A percentile compares a stretch with the other conserved stretches of the same genome.
Evolutionary conservation across 441 rosid species (phyloP).

Genomic region (Melastoma candidum): DNA sequence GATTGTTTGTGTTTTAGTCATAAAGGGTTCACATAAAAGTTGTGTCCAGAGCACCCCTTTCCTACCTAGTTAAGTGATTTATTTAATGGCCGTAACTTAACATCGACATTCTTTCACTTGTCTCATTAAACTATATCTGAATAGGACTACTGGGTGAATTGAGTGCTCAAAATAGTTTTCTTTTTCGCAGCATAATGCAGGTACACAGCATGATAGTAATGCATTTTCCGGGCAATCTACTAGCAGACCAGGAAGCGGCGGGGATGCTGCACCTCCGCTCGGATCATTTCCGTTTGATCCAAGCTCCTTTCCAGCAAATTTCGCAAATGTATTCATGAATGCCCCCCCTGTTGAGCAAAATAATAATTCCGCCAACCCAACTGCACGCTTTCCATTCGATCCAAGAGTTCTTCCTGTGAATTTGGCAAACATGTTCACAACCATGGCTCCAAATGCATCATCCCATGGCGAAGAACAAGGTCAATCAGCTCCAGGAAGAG

Average conservation of each 20-base stretch:
- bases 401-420: constrained; percentile 23
- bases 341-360: constrained; percentile 17
- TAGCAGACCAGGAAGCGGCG: constrained; percentile 23
- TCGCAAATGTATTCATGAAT: constrained; percentile 40
- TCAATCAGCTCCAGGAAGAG: constrained; percentile 29
- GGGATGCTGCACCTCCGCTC: constrained; percentile 21
- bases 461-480: constrained; percentile 16
- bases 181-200: constrained; percentile 17
- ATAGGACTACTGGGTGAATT: too few relatives aligned
- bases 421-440: constrained; percentile 38
- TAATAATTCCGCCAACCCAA: too few relatives aligned
- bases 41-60: too few relatives aligned
- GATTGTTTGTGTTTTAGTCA: too few relatives aligned
- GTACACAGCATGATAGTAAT: constrained; percentile 19
- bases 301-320: constrained; percentile 22
- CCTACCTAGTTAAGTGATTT: too few relatives aligned
- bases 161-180: neutral
- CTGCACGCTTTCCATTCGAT: constrained; percentile 7
- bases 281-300: constrained; percentile 26
- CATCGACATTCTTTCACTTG: too few relatives aligned
- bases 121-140: too few relatives aligned
- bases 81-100: too few relatives aligned
- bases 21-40: too few relatives aligned
- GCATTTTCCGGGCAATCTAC: constrained; percentile 24
- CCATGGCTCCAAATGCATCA: constrained; percentile 26